Percentiles rank a stretch among this genome's conserved stretches.
These are phyloP conservation scores for Teratosphaeria viscida DNA, from an alignment of 2,329 filamentous ascomycete genomes.

Conservation along the genomic window DNA sequence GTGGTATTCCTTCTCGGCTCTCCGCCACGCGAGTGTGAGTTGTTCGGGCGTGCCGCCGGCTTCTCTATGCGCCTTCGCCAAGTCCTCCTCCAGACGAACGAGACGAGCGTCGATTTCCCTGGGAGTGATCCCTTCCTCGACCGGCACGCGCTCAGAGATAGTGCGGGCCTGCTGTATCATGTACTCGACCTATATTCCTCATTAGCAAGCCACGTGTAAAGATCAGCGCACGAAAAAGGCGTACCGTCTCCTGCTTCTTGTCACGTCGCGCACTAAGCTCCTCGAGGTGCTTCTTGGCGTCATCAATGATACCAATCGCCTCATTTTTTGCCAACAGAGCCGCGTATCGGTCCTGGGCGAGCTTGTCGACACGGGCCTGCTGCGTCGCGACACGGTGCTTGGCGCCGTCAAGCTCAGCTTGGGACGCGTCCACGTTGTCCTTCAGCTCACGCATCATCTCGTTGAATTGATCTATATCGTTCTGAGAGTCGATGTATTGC, in stretches of 20 bases:
- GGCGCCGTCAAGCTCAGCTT: constrained; percentile 16
- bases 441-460: constrained; percentile 24
- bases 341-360: constrained; percentile 23
- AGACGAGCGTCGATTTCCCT: constrained; percentile 23
- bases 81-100: constrained; percentile 20
- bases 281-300: constrained; percentile 21
- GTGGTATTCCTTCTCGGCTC: constrained; percentile 21
- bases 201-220: background rate
- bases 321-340: constrained; percentile 34
- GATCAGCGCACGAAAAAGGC: background rate
- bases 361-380: constrained; percentile 19
- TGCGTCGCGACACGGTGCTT: constrained; percentile 21
- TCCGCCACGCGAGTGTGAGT: constrained; percentile 14
- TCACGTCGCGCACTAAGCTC: constrained; percentile 20
- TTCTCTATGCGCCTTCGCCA: constrained; percentile 18
- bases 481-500: constrained; percentile 40
- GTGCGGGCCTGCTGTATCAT: constrained; percentile 12
- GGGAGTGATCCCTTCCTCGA: constrained; percentile 23
- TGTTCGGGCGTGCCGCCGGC: constrained; percentile 23
- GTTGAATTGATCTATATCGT: constrained; percentile 35
- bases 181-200: constrained; percentile 12
- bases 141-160: constrained; percentile 21
- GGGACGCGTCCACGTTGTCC: constrained; percentile 21
- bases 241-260: constrained; percentile 13
- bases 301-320: constrained; percentile 26